phyloP scores from a whole-genome alignment of 768 basidiomycete genomes.

The Asterophora parasitica region DNA sequence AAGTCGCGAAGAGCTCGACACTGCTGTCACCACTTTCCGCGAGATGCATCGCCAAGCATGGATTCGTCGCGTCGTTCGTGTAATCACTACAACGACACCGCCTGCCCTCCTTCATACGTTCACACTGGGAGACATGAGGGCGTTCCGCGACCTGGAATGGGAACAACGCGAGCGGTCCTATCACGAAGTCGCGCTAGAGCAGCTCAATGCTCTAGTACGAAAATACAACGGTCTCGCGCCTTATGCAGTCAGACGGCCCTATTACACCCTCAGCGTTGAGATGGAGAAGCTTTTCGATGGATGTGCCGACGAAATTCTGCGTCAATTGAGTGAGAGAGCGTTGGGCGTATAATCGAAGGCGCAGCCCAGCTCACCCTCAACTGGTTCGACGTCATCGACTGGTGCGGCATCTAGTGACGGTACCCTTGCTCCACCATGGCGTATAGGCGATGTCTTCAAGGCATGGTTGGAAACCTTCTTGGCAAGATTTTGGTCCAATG shows the following conservation, averaged over 20 bases:
- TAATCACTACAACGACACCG: conserved; percentile 43
- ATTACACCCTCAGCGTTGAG: conserved; percentile 54
- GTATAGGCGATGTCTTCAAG: conserved; percentile 8
- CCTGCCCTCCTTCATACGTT: conserved; percentile 31
- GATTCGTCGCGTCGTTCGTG: conserved; percentile 70
- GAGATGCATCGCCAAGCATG: conserved; percentile 61
- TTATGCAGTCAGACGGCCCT: conserved; percentile 65
- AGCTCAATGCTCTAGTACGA: conserved; percentile 71
- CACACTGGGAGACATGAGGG: conserved; percentile 31
- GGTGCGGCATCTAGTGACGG: not conserved
- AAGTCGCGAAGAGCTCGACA: conserved; percentile 54
- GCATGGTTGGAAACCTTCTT: conserved; percentile 7
- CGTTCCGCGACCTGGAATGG: conserved; percentile 65
- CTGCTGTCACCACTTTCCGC: conserved; percentile 57
- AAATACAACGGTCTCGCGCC: conserved; percentile 81
- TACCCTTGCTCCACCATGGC: not conserved
- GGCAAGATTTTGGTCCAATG: conserved; percentile 2
- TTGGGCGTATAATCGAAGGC: conserved; percentile 7
- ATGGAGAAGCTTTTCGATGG: conserved; percentile 49
- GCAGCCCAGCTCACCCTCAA: not conserved
- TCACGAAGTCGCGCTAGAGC: conserved; percentile 62
- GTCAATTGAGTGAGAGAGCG: conserved; percentile 29
- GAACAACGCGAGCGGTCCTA: conserved; percentile 61
- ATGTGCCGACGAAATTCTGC: conserved; percentile 47
- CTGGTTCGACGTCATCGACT: not conserved